Percentiles rank a stretch among this genome's conserved stretches.
Evolutionary conservation across 441 rosid genomes (phyloP).

Genomic region (Erodium trifolium): DNA sequence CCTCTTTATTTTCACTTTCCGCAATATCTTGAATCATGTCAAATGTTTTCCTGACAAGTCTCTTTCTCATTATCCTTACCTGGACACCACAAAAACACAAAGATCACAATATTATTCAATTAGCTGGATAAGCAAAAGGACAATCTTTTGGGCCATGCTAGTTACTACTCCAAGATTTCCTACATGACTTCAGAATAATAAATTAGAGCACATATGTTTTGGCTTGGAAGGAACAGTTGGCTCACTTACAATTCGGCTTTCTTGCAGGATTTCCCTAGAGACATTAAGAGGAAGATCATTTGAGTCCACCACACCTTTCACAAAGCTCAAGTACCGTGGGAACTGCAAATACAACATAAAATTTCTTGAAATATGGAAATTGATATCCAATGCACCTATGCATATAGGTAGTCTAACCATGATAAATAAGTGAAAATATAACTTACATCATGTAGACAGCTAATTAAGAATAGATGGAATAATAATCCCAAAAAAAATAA

Average conservation of each 20-base stretch:
- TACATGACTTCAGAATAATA: not conserved
- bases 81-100: slow-evolving; percentile 15
- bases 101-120: not conserved
- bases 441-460: no score
- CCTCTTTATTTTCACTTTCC: slow-evolving; percentile 91
- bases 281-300: slow-evolving; percentile 96
- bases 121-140: not conserved
- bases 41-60: slow-evolving; percentile 88
- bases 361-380: not conserved
- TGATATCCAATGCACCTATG: not conserved
- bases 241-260: slow-evolving; percentile 29
- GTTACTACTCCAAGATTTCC: not conserved
- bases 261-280: slow-evolving; percentile 95
- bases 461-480: no score
- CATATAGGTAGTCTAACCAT: not conserved
- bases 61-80: slow-evolving; percentile 95
- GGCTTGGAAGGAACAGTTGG: slow-evolving; percentile 40
- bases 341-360: slow-evolving; percentile 41
- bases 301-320: slow-evolving; percentile 92
- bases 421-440: no score
- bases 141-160: not conserved
- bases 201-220: not conserved
- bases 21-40: slow-evolving; percentile 94
- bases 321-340: slow-evolving; percentile 93
- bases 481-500: no score